Base-by-base conservation (phyloP, 805 yeast species). In the Hanseniaspora thailandica region DNA sequence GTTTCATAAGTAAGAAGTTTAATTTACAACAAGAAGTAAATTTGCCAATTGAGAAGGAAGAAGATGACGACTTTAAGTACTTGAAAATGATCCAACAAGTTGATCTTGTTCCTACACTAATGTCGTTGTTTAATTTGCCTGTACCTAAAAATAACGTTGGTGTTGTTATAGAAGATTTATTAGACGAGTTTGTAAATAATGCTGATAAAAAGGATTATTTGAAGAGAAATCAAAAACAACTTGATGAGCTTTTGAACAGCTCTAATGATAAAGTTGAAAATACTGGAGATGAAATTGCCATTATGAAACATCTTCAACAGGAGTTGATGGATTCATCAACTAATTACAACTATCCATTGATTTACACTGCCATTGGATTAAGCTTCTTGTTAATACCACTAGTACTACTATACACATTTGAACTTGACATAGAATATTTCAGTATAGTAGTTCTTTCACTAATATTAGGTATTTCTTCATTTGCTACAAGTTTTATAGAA, bases 131-230 rank as follows among this genome's bases (percentile, higher is more conserved):
- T 60, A 96, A 96, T 5, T 62, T 88, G 4, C 97, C 99, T 0
- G 77, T 93, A 34, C 98, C 99, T 0, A 86, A 76, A 67, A 90
- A 89, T 65, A 90, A 83, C 61, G 72, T 88, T 12, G 98, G 98
- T 1, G 73, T 82, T 0, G 60, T 89, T 5, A 76, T 87, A 4
- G 70, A 72, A 0, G 76, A 77, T 3, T 66, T 88, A 23, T 67
- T 86, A 15, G 68, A 69, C 0, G 61, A 84, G 2, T 80, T 84
- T 76, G 55, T 67, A 0, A 56, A 64, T 0, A 59, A 61, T 6
- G 30, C 65, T 4, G 68, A 73, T 1, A 51, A 22, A 15, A 2
- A 17, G 25, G 66, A 68, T 35, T 57, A 59, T 4, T 64, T 64
- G 1, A 35, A 57, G 38, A 81, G 82, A 55, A 85, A 84, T 60